A percentile compares a stretch with the other conserved stretches of the same genome.
phyloP scores from a whole-genome alignment of 2,329 filamentous ascomycete genomes.

The Epichloe gansuensis region DNA sequence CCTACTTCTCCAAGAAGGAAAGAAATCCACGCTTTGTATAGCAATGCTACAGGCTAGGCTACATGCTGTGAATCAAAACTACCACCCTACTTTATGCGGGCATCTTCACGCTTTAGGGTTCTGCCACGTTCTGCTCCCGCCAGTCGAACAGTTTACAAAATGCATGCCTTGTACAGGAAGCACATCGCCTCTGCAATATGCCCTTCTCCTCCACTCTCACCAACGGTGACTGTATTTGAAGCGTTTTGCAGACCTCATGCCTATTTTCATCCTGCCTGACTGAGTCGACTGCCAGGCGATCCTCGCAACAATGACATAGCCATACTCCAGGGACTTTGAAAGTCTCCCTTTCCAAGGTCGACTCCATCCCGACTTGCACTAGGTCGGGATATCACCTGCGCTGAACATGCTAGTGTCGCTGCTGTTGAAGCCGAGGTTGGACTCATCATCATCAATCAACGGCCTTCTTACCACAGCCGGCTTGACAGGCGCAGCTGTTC shows the following conservation, averaged over 20 bases:
- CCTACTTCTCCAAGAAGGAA: not conserved
- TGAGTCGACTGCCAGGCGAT: not conserved
- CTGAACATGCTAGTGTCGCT: not conserved
- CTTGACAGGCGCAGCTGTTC: not conserved
- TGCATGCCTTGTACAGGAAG: constrained; percentile 3
- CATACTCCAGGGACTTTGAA: constrained; percentile 6
- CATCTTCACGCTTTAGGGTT: not conserved
- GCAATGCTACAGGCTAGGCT: not conserved
- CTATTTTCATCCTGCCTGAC: not conserved
- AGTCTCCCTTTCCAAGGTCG: constrained; percentile 1
- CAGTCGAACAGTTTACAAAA: constrained; percentile 8
- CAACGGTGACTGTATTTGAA: constrained; percentile 8
- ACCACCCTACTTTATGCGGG: not conserved
- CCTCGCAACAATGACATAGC: constrained; percentile 11
- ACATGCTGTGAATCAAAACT: not conserved
- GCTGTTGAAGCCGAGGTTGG: not conserved
- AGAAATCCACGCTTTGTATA: not conserved
- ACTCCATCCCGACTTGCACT: not conserved
- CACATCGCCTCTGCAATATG: constrained; percentile 8
- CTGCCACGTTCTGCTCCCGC: not conserved
- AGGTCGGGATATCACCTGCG: not conserved
- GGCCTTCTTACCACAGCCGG: not conserved
- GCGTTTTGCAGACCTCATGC: not conserved
- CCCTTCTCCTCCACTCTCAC: constrained; percentile 1
- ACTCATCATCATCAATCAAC: not conserved